Evolutionary conservation across 2,329 filamentous ascomycete genomes (phyloP).

Genomic region (Alternaria metachromatica): DNA sequence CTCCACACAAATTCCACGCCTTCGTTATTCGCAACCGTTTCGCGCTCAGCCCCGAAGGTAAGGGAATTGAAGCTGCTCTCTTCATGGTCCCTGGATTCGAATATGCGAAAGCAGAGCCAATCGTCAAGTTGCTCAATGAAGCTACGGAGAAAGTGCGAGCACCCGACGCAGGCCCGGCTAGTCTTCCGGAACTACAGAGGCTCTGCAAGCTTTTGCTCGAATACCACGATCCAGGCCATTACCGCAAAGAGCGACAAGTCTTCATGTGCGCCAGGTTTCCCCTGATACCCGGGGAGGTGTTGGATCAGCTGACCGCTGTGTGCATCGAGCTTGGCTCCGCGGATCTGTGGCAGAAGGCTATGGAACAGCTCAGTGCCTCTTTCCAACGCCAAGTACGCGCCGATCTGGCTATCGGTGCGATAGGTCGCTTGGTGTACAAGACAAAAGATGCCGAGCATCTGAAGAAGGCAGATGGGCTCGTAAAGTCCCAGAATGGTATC

Average conservation of each 20-base stretch:
- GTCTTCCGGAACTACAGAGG: neutral
- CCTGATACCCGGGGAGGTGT: neutral
- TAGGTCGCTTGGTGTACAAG: neutral
- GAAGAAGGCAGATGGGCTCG: neutral
- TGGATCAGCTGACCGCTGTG: neutral
- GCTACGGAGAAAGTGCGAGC: neutral
- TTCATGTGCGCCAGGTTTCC: neutral
- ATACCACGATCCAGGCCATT: neutral
- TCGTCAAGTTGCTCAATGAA: neutral
- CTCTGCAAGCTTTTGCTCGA: neutral
- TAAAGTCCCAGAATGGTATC: neutral
- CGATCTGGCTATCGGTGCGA: neutral
- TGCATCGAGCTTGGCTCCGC: neutral
- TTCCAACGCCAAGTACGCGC: neutral
- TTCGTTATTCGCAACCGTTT: neutral
- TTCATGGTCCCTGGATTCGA: neutral
- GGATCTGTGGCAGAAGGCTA: neutral
- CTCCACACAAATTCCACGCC: neutral
- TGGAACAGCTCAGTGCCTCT: neutral
- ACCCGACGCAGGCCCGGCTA: neutral
- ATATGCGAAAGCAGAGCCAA: neutral
- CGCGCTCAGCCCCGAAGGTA: neutral
- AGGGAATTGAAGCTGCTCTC: neutral
- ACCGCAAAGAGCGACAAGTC: rapidly evolving
- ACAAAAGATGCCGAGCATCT: neutral